Evolutionary conservation across 2,329 filamentous ascomycete genomes (phyloP).

Genomic region (Xylaria arbuscula): DNA sequence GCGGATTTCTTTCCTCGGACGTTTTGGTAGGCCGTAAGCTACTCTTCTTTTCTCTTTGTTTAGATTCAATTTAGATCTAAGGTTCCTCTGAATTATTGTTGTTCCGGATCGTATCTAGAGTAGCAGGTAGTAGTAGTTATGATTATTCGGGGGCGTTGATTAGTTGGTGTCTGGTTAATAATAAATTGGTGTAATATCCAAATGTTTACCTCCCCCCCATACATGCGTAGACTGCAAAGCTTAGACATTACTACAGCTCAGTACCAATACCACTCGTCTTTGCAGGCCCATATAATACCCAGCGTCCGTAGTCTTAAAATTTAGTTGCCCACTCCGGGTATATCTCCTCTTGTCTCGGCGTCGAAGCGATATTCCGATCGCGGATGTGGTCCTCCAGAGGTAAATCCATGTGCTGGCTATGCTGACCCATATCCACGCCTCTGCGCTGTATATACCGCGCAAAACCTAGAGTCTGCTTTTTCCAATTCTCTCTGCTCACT

Average conservation of each 20-base stretch:
- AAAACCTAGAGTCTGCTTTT: conserved; percentile 51
- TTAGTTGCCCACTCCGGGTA: conserved; percentile 51
- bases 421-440: conserved; percentile 52
- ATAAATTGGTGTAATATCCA: no score
- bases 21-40: no score
- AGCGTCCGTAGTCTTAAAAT: conserved; percentile 32
- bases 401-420: conserved; percentile 50
- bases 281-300: not conserved
- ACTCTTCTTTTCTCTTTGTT: no score
- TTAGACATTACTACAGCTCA: not conserved
- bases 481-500: conserved; percentile 50
- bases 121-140: no score
- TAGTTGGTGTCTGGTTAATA: no score
- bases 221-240: no score
- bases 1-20: no score
- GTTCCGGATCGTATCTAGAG: no score
- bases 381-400: conserved; percentile 50
- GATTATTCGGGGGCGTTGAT: no score
- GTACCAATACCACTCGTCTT: not conserved
- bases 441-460: conserved; percentile 51
- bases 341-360: conserved; percentile 48
- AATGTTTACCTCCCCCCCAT: no score
- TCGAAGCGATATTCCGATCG: conserved; percentile 52
- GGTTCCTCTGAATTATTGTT: no score
- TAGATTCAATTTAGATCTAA: no score